These are phyloP conservation scores for Cokeromyces recurvatus DNA, from an alignment of 371 early-diverging fungal genomes.

Conservation along the genomic window DNA sequence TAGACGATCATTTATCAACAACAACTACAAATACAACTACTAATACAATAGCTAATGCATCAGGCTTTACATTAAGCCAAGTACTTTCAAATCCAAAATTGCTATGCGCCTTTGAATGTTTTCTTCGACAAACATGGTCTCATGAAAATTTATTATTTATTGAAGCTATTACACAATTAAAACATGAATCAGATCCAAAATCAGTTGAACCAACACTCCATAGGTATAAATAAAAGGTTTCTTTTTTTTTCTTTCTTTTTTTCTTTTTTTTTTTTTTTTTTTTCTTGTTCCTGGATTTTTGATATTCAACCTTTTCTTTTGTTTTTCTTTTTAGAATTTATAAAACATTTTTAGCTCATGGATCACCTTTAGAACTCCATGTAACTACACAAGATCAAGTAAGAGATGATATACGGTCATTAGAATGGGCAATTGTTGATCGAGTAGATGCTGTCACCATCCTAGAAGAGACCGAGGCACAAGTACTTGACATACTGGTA, in stretches of 20 bases:
- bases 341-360: constrained; percentile 21
- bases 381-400: constrained; percentile 25
- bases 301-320: background rate
- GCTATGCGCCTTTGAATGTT: constrained; percentile 20
- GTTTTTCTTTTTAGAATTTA: constrained; percentile 16
- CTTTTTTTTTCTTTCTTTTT: background rate
- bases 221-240: background rate
- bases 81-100: constrained; percentile 26
- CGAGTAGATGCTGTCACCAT: constrained; percentile 19
- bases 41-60: background rate
- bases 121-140: constrained; percentile 20
- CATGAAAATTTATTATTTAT: constrained; percentile 25
- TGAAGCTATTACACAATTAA: constrained; percentile 23
- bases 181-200: constrained; percentile 19
- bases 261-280: background rate
- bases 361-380: constrained; percentile 21
- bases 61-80: constrained; percentile 14
- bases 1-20: constrained; percentile 1
- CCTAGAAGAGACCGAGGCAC: constrained; percentile 24
- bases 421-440: constrained; percentile 26
- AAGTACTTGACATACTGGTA: constrained; percentile 29
- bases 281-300: background rate
- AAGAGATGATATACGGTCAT: constrained; percentile 16
- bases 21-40: background rate
- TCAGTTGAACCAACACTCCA: constrained; percentile 18